Base-by-base conservation (phyloP, 2,329 filamentous ascomycete species). In the Colletotrichum plurivorum region DNA sequence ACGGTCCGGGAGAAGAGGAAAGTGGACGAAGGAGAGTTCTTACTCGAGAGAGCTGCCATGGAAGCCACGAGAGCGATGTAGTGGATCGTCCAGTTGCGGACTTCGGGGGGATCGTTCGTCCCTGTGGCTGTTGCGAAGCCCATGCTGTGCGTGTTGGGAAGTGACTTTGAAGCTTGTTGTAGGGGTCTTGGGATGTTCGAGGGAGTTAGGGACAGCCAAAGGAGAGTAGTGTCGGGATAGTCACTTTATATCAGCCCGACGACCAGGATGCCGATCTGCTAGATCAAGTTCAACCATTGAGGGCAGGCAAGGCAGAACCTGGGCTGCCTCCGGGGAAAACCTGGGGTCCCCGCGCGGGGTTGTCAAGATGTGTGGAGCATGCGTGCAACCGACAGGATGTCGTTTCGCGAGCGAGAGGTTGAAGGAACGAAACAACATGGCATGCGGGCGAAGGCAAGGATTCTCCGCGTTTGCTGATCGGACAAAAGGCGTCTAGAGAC, bases 1-100 rank as follows among this genome's bases (percentile, higher is more conserved):
- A n/a, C 48, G n/a, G 36, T 25, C 48, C 4, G n/a, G 9, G n/a
- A 4, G 9, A 3, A 20, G 15, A 8, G 16, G 15, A 43, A 13
- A 43, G 41, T 16, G 27, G 5, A 8, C 4, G 41, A 27, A 13
- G 20, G 0, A 5, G 18, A 31, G 5, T 15, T 75, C 76, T 60
- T 69, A 78, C 77, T 78, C 49, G 77, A 75, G 31, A 78, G 74
- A 27, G 77, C 77, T 55, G 77, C 78, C 77, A 78, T 78, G 69
- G 75, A 78, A 25, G 73, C 76, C 57, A 77, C 76, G 20, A 77
- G 67, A 41, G 77, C 77, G 59, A 78, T 75, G 59, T 77, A 62
- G 55, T 78, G 77, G 71, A 78, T 78, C 66, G 73, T 73, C 76
- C 76, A 77, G 70, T 78, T 78, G 48, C 77, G 75, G 67, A 78